These are phyloP conservation scores for Penicillium sp. DNA, from an alignment of 2,329 filamentous ascomycete species.

Conservation along the genomic window DNA sequence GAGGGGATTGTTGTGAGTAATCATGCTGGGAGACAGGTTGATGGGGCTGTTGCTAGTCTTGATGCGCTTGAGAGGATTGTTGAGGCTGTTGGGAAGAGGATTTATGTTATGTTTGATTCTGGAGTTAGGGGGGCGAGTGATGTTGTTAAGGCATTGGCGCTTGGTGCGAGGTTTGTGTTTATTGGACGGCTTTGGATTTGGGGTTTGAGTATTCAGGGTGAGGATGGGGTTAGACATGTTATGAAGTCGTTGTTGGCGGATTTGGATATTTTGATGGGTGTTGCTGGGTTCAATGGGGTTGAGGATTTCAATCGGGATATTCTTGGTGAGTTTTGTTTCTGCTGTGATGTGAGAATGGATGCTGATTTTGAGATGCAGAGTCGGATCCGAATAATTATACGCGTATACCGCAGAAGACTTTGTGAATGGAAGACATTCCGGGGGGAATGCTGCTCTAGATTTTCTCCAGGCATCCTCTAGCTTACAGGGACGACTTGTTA, in stretches of 20 bases:
- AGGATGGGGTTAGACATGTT: conserved; percentile 61
- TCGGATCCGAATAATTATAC: conserved; percentile 46
- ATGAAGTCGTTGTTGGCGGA: conserved; percentile 63
- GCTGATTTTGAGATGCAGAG: conserved; percentile 30
- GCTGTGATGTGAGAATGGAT: conserved; percentile 1
- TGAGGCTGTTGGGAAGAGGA: conserved; percentile 51
- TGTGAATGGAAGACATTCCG: conserved; percentile 10
- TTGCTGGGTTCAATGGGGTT: conserved; percentile 56
- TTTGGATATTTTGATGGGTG: conserved; percentile 62
- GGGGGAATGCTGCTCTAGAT: neutral
- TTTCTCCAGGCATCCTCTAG: neutral
- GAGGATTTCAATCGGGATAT: conserved; percentile 51
- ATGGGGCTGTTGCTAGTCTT: conserved; percentile 59
- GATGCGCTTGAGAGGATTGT: conserved; percentile 62
- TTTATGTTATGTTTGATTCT: conserved; percentile 61
- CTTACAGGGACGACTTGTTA: neutral
- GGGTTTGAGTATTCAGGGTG: conserved; percentile 60
- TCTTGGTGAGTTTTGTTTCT: conserved; percentile 27
- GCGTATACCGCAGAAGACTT: conserved; percentile 38
- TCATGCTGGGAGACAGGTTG: conserved; percentile 67
- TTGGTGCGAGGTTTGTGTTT: conserved; percentile 64
- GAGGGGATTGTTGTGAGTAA: conserved; percentile 70
- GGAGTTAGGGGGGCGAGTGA: conserved; percentile 59
- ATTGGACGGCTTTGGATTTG: conserved; percentile 62
- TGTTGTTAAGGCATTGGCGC: conserved; percentile 60